phyloP scores from a whole-genome alignment of 805 yeast species.

The Zygoascus biomembranicola region DNA sequence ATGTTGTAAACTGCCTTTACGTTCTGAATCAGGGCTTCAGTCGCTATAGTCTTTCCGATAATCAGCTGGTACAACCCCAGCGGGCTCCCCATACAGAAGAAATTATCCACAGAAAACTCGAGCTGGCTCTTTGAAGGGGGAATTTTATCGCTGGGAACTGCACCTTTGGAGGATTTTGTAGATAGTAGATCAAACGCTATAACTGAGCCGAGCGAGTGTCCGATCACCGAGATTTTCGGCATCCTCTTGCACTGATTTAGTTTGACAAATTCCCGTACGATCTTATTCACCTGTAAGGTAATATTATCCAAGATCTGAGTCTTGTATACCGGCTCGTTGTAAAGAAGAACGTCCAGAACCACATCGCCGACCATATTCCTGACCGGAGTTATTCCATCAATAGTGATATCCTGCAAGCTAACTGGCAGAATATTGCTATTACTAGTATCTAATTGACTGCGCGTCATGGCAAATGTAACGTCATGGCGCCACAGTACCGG shows the following conservation, averaged over 20 bases:
- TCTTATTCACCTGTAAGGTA: constrained; percentile 51
- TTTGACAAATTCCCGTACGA: constrained; percentile 49
- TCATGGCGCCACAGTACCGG: constrained; percentile 91
- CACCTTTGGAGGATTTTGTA: constrained; percentile 18
- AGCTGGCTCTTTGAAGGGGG: constrained; percentile 31
- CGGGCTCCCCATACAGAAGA: constrained; percentile 84
- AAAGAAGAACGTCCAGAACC: constrained; percentile 68
- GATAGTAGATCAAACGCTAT: constrained; percentile 65
- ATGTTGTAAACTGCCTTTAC: constrained; percentile 61
- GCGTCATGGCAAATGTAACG: constrained; percentile 21
- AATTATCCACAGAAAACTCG: constrained; percentile 63
- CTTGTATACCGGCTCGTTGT: constrained; percentile 61
- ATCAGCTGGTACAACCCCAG: constrained; percentile 77
- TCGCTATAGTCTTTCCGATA: constrained; percentile 49
- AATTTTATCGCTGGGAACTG: constrained; percentile 4
- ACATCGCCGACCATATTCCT: constrained; percentile 80
- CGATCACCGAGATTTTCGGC: constrained; percentile 65
- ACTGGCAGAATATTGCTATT: constrained; percentile 2
- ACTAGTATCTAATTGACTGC: constrained; percentile 10
- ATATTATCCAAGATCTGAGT: constrained; percentile 56
- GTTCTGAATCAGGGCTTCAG: constrained; percentile 9
- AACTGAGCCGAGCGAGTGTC: constrained; percentile 89
- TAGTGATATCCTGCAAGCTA: constrained; percentile 57
- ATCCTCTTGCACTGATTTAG: constrained; percentile 54
- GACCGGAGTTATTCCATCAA: constrained; percentile 64